A percentile compares a stretch with the other conserved stretches of the same genome.
These are phyloP conservation scores for Diaporthe australafricana DNA, from an alignment of 2,329 filamentous ascomycete genomes.

Conservation along the genomic window DNA sequence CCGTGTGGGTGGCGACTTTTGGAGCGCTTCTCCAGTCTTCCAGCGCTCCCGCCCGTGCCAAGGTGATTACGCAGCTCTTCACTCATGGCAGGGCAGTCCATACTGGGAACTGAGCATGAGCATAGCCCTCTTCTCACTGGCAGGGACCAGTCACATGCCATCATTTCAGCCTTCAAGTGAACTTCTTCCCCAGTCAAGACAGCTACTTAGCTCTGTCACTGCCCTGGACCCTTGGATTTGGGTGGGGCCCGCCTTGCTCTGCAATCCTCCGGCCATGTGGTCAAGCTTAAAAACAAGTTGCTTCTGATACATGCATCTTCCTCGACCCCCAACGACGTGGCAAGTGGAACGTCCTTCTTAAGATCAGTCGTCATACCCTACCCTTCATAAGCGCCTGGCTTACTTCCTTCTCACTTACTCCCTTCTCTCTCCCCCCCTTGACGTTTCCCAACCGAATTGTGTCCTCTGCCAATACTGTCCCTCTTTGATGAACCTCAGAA, in stretches of 20 bases:
- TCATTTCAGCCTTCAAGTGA: slow-evolving; percentile 4
- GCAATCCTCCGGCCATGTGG: not conserved
- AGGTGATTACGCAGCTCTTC: slow-evolving; percentile 23
- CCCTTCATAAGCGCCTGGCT: not conserved
- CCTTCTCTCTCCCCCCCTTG: too few relatives aligned
- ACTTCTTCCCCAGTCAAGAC: not conserved
- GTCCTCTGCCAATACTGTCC: not conserved
- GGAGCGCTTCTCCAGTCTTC: slow-evolving; percentile 3
- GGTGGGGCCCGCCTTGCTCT: slow-evolving; percentile 22
- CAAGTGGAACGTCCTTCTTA: slow-evolving; percentile 13
- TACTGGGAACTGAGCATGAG: not conserved
- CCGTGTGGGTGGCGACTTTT: slow-evolving; percentile 23
- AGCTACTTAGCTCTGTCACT: not conserved
- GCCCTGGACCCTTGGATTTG: not conserved
- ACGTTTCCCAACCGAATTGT: not conserved
- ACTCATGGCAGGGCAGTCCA: not conserved
- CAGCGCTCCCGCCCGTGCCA: not conserved
- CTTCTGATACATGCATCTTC: slow-evolving; percentile 20
- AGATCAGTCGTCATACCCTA: slow-evolving; percentile 14
- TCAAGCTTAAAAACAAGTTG: slow-evolving; percentile 28
- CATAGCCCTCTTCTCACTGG: slow-evolving; percentile 22
- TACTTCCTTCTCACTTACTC: not conserved
- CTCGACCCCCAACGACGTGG: slow-evolving; percentile 25
- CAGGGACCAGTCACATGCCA: slow-evolving; percentile 24
- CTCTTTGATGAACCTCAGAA: slow-evolving; percentile 20